Evolutionary conservation across 2,329 filamentous ascomycete genomes (phyloP).

Genomic region (Ustilaginoidea virens): DNA sequence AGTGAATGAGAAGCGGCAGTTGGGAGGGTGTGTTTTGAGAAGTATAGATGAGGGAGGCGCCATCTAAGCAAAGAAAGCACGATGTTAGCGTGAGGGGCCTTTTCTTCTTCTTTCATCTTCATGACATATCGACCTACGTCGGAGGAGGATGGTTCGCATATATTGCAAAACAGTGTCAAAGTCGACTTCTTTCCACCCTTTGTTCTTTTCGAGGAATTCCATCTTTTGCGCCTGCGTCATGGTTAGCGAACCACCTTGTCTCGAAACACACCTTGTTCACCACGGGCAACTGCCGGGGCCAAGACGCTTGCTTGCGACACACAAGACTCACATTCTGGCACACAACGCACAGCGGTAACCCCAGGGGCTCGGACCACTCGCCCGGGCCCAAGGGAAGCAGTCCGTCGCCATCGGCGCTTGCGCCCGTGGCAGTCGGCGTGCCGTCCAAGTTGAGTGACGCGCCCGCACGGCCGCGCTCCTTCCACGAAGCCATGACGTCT

Average conservation of each 20-base stretch:
- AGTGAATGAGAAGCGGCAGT: slow-evolving; percentile 67
- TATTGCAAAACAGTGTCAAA: slow-evolving; percentile 95
- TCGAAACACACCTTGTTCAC: no score
- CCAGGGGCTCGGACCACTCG: slow-evolving; percentile 84
- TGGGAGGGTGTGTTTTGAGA: slow-evolving; percentile 62
- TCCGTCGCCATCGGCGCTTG: slow-evolving; percentile 44
- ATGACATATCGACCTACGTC: no score
- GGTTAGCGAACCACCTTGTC: slow-evolving; percentile 9
- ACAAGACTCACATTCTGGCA: slow-evolving; percentile 67
- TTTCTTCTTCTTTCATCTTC: no score
- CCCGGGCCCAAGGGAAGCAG: slow-evolving; percentile 69
- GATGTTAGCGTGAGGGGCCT: no score
- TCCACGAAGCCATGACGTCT: slow-evolving; percentile 68
- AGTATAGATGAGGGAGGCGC: slow-evolving; percentile 74
- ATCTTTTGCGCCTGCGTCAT: slow-evolving; percentile 61
- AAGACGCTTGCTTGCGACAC: slow-evolving; percentile 6
- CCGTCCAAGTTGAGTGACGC: slow-evolving; percentile 48
- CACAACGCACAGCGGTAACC: slow-evolving; percentile 81
- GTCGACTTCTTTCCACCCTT: slow-evolving; percentile 88
- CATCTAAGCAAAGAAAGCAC: no score
- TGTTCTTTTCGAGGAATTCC: slow-evolving; percentile 74
- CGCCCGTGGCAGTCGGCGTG: slow-evolving; percentile 37
- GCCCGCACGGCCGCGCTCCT: slow-evolving; percentile 55
- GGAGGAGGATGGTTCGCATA: slow-evolving; percentile 74
- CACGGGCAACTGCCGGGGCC: neutral